These are phyloP conservation scores for Conoideocrella luteorostrata DNA, from an alignment of 2,329 filamentous ascomycete genomes.

Conservation along the genomic window DNA sequence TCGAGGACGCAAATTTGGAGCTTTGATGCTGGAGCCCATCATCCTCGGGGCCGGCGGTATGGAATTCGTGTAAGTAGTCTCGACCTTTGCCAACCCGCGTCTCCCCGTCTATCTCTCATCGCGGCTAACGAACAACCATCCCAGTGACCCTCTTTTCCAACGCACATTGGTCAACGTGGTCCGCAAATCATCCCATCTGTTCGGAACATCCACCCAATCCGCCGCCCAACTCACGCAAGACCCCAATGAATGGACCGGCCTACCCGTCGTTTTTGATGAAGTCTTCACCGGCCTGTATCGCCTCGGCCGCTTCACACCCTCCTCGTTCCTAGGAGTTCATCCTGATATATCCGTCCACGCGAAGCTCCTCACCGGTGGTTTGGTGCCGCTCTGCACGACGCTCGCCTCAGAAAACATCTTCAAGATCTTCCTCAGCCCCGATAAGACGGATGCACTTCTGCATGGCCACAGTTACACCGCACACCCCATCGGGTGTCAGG, in stretches of 20 bases:
- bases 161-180: constrained; percentile 61
- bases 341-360: constrained; percentile 77
- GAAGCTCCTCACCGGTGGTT: constrained; percentile 75
- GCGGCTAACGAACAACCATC: background rate
- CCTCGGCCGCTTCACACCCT: constrained; percentile 64
- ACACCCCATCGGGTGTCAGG: constrained; percentile 72
- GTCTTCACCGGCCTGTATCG: constrained; percentile 84
- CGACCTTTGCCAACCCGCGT: background rate
- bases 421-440: constrained; percentile 59
- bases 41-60: constrained; percentile 79
- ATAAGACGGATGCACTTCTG: constrained; percentile 72
- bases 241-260: constrained; percentile 55
- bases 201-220: constrained; percentile 27
- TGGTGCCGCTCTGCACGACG: constrained; percentile 72
- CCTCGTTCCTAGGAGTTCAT: constrained; percentile 60
- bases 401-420: constrained; percentile 70
- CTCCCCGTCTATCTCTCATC: background rate
- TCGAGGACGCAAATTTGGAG: constrained; percentile 63
- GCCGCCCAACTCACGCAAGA: constrained; percentile 9
- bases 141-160: constrained; percentile 75
- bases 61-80: constrained; percentile 59
- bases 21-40: constrained; percentile 73
- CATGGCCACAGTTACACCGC: constrained; percentile 87
- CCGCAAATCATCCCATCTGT: constrained; percentile 51
- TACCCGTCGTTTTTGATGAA: constrained; percentile 78